Conservation (phyloP, 306 rosid genomes). For the Castanea sativa region DNA sequence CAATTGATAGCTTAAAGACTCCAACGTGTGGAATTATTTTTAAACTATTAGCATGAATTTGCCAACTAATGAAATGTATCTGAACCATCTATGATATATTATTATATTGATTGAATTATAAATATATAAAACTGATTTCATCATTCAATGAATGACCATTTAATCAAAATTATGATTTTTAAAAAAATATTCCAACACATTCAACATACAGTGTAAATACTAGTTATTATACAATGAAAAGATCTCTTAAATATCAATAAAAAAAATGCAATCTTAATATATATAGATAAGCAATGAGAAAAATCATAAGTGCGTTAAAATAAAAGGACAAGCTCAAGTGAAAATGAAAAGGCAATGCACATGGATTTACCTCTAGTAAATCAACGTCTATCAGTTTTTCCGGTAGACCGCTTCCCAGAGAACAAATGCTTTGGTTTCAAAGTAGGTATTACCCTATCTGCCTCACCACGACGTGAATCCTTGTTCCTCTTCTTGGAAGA, state of each 20-base stretch:
- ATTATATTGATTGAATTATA: no score
- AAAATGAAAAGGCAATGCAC: neutral
- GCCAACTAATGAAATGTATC: no score
- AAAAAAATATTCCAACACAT: no score
- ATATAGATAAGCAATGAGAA: neutral
- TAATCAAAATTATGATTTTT: no score
- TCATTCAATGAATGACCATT: no score
- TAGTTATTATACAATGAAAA: neutral
- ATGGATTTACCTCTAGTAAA: conserved; percentile 36
- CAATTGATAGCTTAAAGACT: no score
- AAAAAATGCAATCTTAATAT: neutral
- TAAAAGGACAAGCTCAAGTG: neutral
- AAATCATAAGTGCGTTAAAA: neutral
- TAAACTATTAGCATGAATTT: no score
- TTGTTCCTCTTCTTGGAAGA: conserved; percentile 73
- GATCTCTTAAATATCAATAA: neutral
- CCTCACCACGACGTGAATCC: conserved; percentile 84
- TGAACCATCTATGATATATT: no score
- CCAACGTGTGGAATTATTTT: no score
- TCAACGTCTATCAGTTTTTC: conserved; percentile 79
- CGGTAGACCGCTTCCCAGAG: conserved; percentile 72
- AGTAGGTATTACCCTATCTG: conserved; percentile 83
- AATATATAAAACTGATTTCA: no score
- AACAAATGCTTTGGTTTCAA: conserved; percentile 78
- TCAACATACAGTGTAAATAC: no score